These are phyloP conservation scores for Gomphus bonarii DNA, from an alignment of 1,284 basidiomycete species.

Conservation along the genomic window DNA sequence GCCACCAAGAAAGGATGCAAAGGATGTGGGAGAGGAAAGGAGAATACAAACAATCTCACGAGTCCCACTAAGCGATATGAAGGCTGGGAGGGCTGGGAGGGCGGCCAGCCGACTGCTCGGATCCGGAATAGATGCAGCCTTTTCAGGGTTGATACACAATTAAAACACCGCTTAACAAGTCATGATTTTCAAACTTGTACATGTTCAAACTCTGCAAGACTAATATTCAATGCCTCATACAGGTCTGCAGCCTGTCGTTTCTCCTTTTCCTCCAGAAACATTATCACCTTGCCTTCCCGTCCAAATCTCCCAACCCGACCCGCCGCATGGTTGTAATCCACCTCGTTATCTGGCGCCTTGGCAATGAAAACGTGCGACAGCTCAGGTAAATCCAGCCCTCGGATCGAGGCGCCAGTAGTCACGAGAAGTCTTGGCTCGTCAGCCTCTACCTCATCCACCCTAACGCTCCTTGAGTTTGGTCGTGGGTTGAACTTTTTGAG, in stretches of 20 bases:
- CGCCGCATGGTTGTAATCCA: constrained; percentile 51
- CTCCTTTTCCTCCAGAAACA: constrained; percentile 32
- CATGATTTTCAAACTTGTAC: background rate
- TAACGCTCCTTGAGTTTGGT: background rate
- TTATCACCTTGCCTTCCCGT: constrained; percentile 50
- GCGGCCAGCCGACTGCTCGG: background rate
- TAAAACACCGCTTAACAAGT: background rate
- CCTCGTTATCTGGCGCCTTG: constrained; percentile 47
- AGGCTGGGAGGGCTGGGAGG: background rate
- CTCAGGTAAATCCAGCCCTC: constrained; percentile 61
- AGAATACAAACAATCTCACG: background rate
- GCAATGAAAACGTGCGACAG: constrained; percentile 67
- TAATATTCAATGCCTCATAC: constrained; percentile 34
- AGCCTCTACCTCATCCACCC: constrained; percentile 14
- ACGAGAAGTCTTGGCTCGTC: constrained; percentile 51
- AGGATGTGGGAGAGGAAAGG: constrained; percentile 8
- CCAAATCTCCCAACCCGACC: constrained; percentile 72
- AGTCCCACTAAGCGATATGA: background rate
- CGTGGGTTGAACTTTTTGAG: constrained; percentile 11
- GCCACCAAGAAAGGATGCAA: constrained; percentile 9
- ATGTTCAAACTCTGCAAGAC: constrained; percentile 20
- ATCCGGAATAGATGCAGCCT: background rate
- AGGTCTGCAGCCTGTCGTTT: constrained; percentile 25
- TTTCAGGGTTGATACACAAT: background rate
- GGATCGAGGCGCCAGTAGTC: constrained; percentile 51